These are phyloP conservation scores for Cladosporium sp. DNA, from an alignment of 2,329 filamentous ascomycete species.

Conservation along the genomic window DNA sequence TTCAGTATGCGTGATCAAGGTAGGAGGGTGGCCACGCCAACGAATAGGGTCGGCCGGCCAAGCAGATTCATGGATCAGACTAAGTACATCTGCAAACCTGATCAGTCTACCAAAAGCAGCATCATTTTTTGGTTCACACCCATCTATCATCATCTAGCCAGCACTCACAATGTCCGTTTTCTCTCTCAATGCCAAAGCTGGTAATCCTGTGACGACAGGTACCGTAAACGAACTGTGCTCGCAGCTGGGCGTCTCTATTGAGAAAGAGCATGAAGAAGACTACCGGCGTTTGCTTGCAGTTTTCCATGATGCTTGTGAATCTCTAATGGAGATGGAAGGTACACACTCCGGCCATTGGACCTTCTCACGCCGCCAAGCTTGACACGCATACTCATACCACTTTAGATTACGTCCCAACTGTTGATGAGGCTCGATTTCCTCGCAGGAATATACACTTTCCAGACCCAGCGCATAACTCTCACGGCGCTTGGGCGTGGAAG, in stretches of 20 bases:
- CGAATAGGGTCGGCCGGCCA: not conserved
- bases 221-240: constrained; percentile 37
- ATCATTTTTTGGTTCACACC: not conserved
- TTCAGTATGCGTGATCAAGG: not conserved
- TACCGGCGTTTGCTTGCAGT: constrained; percentile 41
- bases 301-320: constrained; percentile 41
- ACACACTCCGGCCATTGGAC: not conserved
- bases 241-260: constrained; percentile 36
- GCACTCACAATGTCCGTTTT: constrained; percentile 40
- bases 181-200: constrained; percentile 36
- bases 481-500: constrained; percentile 48
- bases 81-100: not conserved
- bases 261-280: constrained; percentile 40
- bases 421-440: constrained; percentile 39
- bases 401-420: constrained; percentile 36
- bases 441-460: constrained; percentile 40
- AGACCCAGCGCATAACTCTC: constrained; percentile 36
- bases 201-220: constrained; percentile 38
- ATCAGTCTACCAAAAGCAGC: not conserved
- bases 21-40: not conserved
- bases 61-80: not conserved
- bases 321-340: constrained; percentile 40
- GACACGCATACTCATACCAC: not conserved
- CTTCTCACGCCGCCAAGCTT: not conserved
- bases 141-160: not conserved